These are phyloP conservation scores for Rosa persica DNA, from an alignment of 306 rosid species.

Conservation along the genomic window DNA sequence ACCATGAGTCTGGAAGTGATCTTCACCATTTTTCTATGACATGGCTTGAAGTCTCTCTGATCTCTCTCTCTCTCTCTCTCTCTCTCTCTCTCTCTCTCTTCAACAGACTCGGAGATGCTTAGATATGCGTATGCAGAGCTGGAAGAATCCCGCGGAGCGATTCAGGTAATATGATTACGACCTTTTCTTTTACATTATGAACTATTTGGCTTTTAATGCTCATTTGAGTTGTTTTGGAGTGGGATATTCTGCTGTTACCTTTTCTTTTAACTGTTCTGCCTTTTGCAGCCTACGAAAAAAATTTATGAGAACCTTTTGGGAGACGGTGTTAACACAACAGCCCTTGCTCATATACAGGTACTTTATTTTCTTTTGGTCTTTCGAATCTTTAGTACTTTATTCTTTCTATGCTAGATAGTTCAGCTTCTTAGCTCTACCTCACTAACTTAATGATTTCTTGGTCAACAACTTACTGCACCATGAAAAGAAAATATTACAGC, in stretches of 20 bases:
- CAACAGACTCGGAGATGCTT: constrained; percentile 77
- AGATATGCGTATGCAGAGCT: constrained; percentile 95
- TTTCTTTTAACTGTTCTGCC: constrained; percentile 12
- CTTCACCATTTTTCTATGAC: constrained; percentile 2
- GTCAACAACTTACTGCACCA: background rate
- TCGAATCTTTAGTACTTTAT: background rate
- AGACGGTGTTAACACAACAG: constrained; percentile 60
- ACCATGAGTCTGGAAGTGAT: background rate
- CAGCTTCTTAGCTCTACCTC: background rate
- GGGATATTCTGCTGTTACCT: constrained; percentile 10
- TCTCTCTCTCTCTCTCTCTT: background rate
- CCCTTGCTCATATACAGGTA: constrained; percentile 96
- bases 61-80: background rate
- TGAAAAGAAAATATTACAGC: background rate
- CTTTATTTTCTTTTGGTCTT: constrained; percentile 18
- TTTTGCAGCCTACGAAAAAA: constrained; percentile 87
- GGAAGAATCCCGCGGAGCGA: constrained; percentile 97
- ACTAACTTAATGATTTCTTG: background rate
- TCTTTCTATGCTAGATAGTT: background rate
- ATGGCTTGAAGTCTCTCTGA: background rate
- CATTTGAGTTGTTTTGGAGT: background rate
- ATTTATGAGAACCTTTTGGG: constrained; percentile 80
- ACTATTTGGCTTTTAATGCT: constrained; percentile 11
- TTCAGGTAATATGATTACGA: constrained; percentile 55
- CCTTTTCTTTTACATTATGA: constrained; percentile 17